These are phyloP conservation scores for Mycena haematopus DNA, from an alignment of 768 basidiomycete genomes.

Conservation along the genomic window DNA sequence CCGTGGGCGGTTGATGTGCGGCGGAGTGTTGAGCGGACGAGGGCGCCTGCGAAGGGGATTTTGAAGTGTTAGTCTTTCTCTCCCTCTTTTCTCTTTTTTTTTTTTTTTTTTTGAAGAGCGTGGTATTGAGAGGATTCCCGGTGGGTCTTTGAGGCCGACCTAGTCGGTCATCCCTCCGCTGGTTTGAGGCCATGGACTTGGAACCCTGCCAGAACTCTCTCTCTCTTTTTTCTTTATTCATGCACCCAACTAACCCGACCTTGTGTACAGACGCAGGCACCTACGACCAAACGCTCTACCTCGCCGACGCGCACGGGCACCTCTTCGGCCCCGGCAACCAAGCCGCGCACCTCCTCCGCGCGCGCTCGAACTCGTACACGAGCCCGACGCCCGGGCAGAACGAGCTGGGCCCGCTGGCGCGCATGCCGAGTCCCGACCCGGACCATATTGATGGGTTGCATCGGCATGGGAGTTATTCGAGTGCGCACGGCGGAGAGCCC, in stretches of 20 bases:
- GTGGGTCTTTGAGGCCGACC: too few species aligned
- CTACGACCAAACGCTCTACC: conserved; percentile 69
- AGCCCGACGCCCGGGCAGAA: conserved; percentile 53
- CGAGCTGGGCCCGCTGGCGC: conserved; percentile 79
- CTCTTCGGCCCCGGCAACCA: background rate
- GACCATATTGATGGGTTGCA: conserved; percentile 90
- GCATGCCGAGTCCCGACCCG: conserved; percentile 83
- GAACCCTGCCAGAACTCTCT: too few species aligned
- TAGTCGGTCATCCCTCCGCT: too few species aligned
- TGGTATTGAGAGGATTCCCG: too few species aligned
- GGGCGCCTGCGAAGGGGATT: conserved; percentile 81
- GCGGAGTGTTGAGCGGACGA: conserved; percentile 70
- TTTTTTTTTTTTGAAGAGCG: too few species aligned
- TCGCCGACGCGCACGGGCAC: conserved; percentile 45
- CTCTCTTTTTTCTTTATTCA: too few species aligned
- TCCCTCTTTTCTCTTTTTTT: background rate
- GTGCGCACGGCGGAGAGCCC: conserved; percentile 43
- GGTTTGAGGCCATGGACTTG: too few species aligned
- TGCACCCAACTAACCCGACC: background rate
- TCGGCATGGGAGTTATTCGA: conserved; percentile 65
- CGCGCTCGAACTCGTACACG: conserved; percentile 85
- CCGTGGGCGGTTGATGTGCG: conserved; percentile 82
- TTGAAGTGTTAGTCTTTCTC: conserved; percentile 62
- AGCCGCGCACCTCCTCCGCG: conserved; percentile 40
- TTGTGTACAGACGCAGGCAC: conserved; percentile 61